Conservation (phyloP, 352 stramenopile species). For the Phytopythium delawarense region DNA sequence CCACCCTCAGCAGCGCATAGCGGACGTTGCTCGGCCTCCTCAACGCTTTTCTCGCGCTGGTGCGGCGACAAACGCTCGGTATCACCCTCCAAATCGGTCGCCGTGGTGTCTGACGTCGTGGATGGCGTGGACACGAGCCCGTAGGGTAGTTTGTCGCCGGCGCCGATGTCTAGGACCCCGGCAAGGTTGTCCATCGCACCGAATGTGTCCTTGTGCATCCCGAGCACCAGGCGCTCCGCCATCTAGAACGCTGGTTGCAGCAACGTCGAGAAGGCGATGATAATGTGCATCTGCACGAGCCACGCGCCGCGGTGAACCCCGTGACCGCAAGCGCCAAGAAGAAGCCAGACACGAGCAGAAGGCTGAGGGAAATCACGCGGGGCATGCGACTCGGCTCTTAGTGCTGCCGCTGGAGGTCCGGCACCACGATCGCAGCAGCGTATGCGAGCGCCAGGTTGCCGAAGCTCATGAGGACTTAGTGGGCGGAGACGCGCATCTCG, state of each 20-base stretch:
- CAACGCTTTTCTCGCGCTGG: not conserved
- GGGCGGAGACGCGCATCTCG: slow-evolving; percentile 30
- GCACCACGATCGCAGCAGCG: too few species aligned
- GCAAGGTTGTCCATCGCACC: not conserved
- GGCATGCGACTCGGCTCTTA: too few species aligned
- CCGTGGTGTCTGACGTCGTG: not conserved
- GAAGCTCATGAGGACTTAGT: too few species aligned
- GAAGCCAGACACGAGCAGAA: too few species aligned
- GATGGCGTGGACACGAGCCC: not conserved
- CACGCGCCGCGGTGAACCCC: slow-evolving; percentile 30
- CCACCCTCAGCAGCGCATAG: not conserved
- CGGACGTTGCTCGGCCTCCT: not conserved
- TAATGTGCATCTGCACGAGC: slow-evolving; percentile 51
- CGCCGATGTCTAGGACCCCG: not conserved
- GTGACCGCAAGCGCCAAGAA: too few species aligned
- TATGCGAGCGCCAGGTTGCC: too few species aligned
- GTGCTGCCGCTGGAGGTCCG: too few species aligned
- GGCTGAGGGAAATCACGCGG: too few species aligned
- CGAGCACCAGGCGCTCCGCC: too few species aligned
- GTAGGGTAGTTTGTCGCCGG: not conserved
- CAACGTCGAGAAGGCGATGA: slow-evolving; percentile 42
- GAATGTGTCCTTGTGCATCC: slow-evolving; percentile 24
- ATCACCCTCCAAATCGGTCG: not conserved
- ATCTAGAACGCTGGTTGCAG: slow-evolving; percentile 43
- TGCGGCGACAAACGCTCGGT: not conserved